These are phyloP conservation scores for Phytophthora europaea DNA, from an alignment of 352 stramenopile genomes.

Conservation along the genomic window DNA sequence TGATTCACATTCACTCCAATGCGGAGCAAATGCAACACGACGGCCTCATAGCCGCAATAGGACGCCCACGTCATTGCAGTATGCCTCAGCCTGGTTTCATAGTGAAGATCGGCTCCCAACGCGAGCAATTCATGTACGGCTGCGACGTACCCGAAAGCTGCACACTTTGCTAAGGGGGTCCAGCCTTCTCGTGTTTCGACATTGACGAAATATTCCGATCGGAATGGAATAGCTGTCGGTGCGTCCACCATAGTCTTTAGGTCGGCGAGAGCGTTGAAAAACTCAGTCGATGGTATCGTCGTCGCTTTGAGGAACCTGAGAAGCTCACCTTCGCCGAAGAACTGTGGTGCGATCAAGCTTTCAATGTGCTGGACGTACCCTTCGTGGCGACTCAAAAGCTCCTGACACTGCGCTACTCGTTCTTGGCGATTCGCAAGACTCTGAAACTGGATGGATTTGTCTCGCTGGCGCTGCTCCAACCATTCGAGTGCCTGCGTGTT, in stretches of 20 bases:
- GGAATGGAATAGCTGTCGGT: slow-evolving; percentile 8
- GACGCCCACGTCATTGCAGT: slow-evolving; percentile 82
- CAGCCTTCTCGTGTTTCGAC: slow-evolving; percentile 71
- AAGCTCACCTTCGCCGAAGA: slow-evolving; percentile 54
- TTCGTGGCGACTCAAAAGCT: slow-evolving; percentile 52
- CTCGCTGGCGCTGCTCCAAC: slow-evolving; percentile 45
- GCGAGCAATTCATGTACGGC: slow-evolving; percentile 53
- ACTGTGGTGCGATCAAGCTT: slow-evolving; percentile 42
- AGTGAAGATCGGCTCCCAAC: slow-evolving; percentile 50
- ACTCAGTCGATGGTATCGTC: slow-evolving; percentile 33
- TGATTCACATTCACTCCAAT: slow-evolving; percentile 44
- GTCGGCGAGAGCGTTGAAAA: slow-evolving; percentile 29
- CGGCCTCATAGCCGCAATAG: slow-evolving; percentile 76
- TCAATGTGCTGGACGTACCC: slow-evolving; percentile 37
- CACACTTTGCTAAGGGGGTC: slow-evolving; percentile 77
- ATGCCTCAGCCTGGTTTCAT: slow-evolving; percentile 70
- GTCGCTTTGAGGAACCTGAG: slow-evolving; percentile 42
- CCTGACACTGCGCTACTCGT: slow-evolving; percentile 47
- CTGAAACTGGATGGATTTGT: slow-evolving; percentile 46
- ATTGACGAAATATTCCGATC: slow-evolving; percentile 56
- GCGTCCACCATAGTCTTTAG: slow-evolving; percentile 22
- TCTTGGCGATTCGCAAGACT: slow-evolving; percentile 46
- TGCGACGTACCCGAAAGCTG: slow-evolving; percentile 54
- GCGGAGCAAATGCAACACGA: slow-evolving; percentile 64
- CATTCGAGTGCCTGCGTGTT: slow-evolving; percentile 49